phyloP scores from a whole-genome alignment of 2,329 filamentous ascomycete genomes.

The Blastomyces gilchristii region DNA sequence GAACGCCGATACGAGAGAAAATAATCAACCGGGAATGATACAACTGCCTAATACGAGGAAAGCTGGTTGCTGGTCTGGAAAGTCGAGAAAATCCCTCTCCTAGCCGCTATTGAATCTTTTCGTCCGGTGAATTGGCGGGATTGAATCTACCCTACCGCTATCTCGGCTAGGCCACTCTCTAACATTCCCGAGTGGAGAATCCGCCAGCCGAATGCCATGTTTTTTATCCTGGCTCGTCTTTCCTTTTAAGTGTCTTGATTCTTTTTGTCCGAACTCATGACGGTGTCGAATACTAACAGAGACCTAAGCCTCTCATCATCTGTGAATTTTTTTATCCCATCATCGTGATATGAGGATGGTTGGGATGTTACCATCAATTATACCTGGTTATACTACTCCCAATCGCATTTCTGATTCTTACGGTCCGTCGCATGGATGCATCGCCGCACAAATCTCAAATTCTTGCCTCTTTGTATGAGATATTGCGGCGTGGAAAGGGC shows the following conservation, averaged over 20 bases:
- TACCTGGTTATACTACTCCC: neutral
- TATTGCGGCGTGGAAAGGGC: neutral
- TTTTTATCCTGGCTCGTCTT: neutral
- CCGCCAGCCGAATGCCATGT: neutral
- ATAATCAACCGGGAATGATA: neutral
- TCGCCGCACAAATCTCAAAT: neutral
- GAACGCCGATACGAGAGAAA: neutral
- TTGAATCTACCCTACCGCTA: neutral
- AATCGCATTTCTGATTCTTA: neutral
- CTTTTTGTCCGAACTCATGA: neutral
- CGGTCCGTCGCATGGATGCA: neutral
- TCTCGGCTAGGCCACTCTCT: conserved; percentile 1
- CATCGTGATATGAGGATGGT: neutral
- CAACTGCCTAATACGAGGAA: neutral
- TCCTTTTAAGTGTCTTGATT: neutral
- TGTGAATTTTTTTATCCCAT: neutral
- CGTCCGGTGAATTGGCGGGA: neutral
- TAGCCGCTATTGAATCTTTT: neutral
- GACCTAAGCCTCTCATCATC: neutral
- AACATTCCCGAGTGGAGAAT: neutral
- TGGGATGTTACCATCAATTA: neutral
- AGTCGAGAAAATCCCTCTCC: neutral
- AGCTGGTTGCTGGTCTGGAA: neutral
- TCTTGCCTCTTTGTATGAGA: neutral
- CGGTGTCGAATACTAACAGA: too few relatives aligned